A percentile compares a stretch with the other conserved stretches of the same genome.
These are phyloP conservation scores for Penicillium robsamsonii DNA, from an alignment of 495 filamentous ascomycete genomes.

Conservation along the genomic window DNA sequence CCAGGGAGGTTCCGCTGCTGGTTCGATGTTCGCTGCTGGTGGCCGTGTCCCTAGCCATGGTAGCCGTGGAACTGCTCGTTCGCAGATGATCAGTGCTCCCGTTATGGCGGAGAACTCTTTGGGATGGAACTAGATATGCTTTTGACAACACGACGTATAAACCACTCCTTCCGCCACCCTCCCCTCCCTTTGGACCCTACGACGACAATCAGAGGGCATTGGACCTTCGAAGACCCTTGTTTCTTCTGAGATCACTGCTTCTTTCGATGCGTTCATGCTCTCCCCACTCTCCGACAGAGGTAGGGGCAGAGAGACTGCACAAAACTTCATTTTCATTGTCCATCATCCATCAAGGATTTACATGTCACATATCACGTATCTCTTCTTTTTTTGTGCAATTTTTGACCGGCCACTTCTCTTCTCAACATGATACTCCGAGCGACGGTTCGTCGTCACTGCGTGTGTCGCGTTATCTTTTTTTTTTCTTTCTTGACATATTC, in stretches of 20 bases:
- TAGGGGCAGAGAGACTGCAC: conserved; percentile 25
- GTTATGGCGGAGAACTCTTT: conserved; percentile 97
- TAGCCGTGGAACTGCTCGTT: conserved; percentile 67
- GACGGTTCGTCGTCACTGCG: conserved; percentile 17
- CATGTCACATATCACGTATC: conserved; percentile 31
- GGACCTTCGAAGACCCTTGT: not conserved
- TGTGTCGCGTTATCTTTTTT: conserved; percentile 23
- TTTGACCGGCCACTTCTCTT: conserved; percentile 27
- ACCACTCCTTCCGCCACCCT: conserved; percentile 1
- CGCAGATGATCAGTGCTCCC: conserved; percentile 75
- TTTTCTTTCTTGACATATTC: conserved; percentile 31
- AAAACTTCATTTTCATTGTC: conserved; percentile 32
- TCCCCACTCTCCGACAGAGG: conserved; percentile 7
- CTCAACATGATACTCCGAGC: conserved; percentile 31
- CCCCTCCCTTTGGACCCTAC: conserved; percentile 2
- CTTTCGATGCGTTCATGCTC: conserved; percentile 13
- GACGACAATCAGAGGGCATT: conserved; percentile 8
- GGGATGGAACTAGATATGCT: conserved; percentile 80
- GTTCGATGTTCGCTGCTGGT: conserved; percentile 38
- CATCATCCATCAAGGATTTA: conserved; percentile 24
- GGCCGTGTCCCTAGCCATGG: conserved; percentile 50
- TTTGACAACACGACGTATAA: conserved; percentile 13
- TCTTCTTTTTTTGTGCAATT: conserved; percentile 32
- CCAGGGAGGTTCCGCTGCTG: conserved; percentile 37
- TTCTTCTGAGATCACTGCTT: not conserved